Evolutionary conservation across 2,329 filamentous ascomycete species (phyloP), one percentile per base, ranked within the genome.

Genomic region (Penicillium sp.): DNA sequence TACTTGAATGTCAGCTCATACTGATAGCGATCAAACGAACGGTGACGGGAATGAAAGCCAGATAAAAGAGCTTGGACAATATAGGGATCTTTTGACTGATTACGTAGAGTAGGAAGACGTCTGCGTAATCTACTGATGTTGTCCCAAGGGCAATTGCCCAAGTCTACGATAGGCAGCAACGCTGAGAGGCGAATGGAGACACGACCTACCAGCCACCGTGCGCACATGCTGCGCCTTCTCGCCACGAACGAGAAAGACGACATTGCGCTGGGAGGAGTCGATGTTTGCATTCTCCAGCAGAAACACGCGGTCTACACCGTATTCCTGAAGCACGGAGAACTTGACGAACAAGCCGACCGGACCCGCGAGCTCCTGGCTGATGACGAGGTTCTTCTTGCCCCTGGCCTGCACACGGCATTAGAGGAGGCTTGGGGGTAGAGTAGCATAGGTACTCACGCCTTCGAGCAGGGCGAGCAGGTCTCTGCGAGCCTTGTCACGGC

Each of bases 231-330:
- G 88, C 50, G 89, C 87, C 70, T 90, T 92, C 75, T 97, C 94
- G 56, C 91, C 92, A 66, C 92, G 83, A 16, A 91, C 89, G 62
- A 99, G 83, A 75, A 97, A 99, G 61, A 99, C 83, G 57, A 99
- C 85, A 79, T 96, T 99, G 67, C 89, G 86, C 76, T 97, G 94
- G 66, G 88, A 95, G 16, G 90, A 89, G 73, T 97, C 92, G 71
- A 91, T 87, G 74, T 99, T 97, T 67, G 88, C 84, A 74, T 96
- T 97, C 73, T 99, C 94, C 42, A 99, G 80, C 67, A 96, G 88
- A 78, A 97, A 99, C 61, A 96, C 90, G 73, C 95, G 95, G 73
- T 97, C 92, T 62, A 99, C 92, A 27, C 95, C 95, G 76, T 97
- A 96, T 67, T 99, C 94, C 69, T 97, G 90, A 14, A 96, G 81